Base-by-base conservation (phyloP, 441 rosid species). In the Gossypium schwendimanii region DNA sequence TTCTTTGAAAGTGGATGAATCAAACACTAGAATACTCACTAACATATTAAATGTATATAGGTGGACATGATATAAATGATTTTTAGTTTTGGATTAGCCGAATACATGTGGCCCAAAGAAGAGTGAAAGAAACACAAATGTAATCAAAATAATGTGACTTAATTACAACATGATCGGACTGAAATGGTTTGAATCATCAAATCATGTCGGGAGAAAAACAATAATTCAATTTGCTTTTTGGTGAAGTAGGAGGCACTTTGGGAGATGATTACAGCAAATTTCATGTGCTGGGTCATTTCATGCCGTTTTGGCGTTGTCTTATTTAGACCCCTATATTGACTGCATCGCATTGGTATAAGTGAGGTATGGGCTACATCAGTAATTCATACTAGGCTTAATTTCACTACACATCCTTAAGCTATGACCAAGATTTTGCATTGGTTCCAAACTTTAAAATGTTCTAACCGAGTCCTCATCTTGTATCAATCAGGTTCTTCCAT, bases 181-280 rank as follows among this genome's bases (percentile, higher is more conserved):
- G 71, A 49, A 49, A 67, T 67, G 44, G 26, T 9, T 26, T 67
- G 28, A 49, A 4, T 50, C 59, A 28, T 67, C 71, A 49, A 67
- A 67, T 50, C 71, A 50, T 67, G 71, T 67, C 55, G 15, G 41
- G 41, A 6, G 39, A 4, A 54, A 67, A 52, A 18, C 4, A 57
- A 54, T 17, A 33, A 33, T 33, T 49, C 31, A 54, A 33, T 36
- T 18, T 17, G 47, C 12, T 63, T 31, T 14, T 14, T 57, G 26
- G 39, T 23, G 20, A 52, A 50, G 47, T 20, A 14, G 63, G 28
- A 36, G 21, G 15, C 52, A 33, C 10, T 31, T 53, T n/a, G 7
- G 44, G 31, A 54, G 55, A 41, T 53, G 36, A 62, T 63, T n/a
- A 31, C 70, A 62, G 39, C 17, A 61, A 62, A 24, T 63, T 61